Evolutionary conservation across 768 basidiomycete genomes (phyloP).

Genomic region (Hypsizygus marmoreus): DNA sequence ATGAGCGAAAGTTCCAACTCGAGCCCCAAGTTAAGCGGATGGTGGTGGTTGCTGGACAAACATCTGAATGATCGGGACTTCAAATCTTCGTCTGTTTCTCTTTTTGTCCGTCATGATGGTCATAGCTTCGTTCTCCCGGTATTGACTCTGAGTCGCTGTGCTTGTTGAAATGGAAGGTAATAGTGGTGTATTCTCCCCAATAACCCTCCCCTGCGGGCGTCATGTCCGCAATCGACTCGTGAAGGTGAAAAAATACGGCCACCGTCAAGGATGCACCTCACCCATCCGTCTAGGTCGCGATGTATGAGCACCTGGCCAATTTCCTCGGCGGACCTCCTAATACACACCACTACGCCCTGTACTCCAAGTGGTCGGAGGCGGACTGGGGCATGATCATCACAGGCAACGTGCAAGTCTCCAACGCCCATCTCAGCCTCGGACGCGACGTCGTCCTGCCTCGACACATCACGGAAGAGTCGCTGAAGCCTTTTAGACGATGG

Average conservation of each 20-base stretch:
- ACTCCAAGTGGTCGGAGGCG: constrained; percentile 71
- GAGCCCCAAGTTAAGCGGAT: constrained; percentile 34
- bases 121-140: not conserved
- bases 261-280: too few relatives aligned
- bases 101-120: too few relatives aligned
- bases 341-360: constrained; percentile 59
- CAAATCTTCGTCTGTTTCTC: too few relatives aligned
- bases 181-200: constrained; percentile 23
- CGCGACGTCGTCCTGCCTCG: constrained; percentile 68
- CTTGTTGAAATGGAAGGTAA: constrained; percentile 3
- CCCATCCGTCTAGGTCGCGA: constrained; percentile 74
- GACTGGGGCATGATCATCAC: constrained; percentile 90
- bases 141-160: not conserved
- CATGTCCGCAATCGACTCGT: constrained; percentile 49
- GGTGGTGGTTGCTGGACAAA: too few relatives aligned
- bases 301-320: constrained; percentile 82
- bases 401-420: constrained; percentile 77
- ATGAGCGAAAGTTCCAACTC: constrained; percentile 32
- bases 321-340: constrained; percentile 76
- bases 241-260: too few relatives aligned
- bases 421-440: constrained; percentile 66
- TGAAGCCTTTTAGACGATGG: constrained; percentile 53
- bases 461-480: constrained; percentile 38
- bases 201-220: constrained; percentile 43
- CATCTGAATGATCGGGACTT: too few relatives aligned